Conservation (phyloP, 2,329 filamentous ascomycete species). For the Fusarium beomiforme region DNA sequence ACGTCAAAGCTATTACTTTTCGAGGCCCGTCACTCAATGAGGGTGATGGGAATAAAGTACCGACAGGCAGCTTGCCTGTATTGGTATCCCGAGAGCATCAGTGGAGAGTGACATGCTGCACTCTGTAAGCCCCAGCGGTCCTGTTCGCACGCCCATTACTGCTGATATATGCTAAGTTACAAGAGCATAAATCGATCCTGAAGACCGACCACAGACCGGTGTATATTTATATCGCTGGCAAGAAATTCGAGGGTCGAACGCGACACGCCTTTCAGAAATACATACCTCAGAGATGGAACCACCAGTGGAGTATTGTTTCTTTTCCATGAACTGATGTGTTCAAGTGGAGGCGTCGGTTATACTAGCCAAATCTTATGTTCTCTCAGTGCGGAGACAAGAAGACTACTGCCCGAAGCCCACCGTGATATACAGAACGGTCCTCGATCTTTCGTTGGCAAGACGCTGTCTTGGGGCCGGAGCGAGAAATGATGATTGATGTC, state of each 20-base stretch:
- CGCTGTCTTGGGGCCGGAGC: not conserved
- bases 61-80: not conserved
- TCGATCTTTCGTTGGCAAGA: not conserved
- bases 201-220: not conserved
- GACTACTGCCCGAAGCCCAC: not conserved
- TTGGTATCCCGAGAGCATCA: constrained; percentile 22
- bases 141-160: not conserved
- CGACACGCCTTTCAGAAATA: not conserved
- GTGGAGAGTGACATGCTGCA: constrained; percentile 7
- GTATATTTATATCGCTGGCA: not conserved
- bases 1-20: not conserved
- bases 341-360: constrained; percentile 5
- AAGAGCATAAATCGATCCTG: not conserved
- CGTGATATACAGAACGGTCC: not conserved
- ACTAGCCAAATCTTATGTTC: constrained; percentile 31
- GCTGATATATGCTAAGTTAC: not conserved
- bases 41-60: not conserved
- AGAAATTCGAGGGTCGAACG: constrained; percentile 17
- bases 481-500: not conserved
- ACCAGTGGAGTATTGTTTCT: constrained; percentile 2
- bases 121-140: not conserved
- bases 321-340: not conserved
- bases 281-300: not conserved
- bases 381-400: constrained; percentile 16
- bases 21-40: not conserved